Evolutionary conservation across 2,329 filamentous ascomycete genomes (phyloP).

Genomic region (Penicillium thymicola): DNA sequence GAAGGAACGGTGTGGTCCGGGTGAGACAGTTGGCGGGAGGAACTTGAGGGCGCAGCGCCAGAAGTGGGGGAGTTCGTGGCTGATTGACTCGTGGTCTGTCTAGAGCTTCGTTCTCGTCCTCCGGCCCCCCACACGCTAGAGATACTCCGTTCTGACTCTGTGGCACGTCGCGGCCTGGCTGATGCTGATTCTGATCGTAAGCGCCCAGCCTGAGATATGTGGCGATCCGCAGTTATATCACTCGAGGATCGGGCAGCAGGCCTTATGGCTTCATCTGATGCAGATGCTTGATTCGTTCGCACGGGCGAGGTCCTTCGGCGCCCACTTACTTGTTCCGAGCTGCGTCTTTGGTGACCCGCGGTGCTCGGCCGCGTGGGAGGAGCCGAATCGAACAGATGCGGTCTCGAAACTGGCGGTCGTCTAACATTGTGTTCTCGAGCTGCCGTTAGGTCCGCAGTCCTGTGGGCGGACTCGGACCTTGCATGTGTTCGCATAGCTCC

Average conservation of each 20-base stretch:
- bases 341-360: constrained; percentile 32
- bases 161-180: constrained; percentile 30
- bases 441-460: constrained; percentile 16
- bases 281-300: constrained; percentile 31
- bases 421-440: constrained; percentile 19
- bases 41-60: constrained; percentile 3
- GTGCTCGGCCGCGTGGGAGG: constrained; percentile 19
- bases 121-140: constrained; percentile 26
- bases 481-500: constrained; percentile 28
- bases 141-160: constrained; percentile 31
- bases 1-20: constrained; percentile 8
- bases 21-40: constrained; percentile 3
- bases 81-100: constrained; percentile 23
- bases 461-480: constrained; percentile 32
- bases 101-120: constrained; percentile 23
- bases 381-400: constrained; percentile 34
- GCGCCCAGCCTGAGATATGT: constrained; percentile 24
- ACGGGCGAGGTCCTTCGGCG: constrained; percentile 36
- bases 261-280: constrained; percentile 34
- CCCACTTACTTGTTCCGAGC: constrained; percentile 35
- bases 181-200: constrained; percentile 25
- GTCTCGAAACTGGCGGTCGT: constrained; percentile 31
- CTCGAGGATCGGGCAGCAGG: constrained; percentile 36
- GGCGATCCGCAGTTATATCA: constrained; percentile 36
- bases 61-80: constrained; percentile 25